Percentiles rank a stretch among this genome's conserved stretches.
Conservation (phyloP, 2,329 filamentous ascomycete species). For the Stenocarpella maydis region DNA sequence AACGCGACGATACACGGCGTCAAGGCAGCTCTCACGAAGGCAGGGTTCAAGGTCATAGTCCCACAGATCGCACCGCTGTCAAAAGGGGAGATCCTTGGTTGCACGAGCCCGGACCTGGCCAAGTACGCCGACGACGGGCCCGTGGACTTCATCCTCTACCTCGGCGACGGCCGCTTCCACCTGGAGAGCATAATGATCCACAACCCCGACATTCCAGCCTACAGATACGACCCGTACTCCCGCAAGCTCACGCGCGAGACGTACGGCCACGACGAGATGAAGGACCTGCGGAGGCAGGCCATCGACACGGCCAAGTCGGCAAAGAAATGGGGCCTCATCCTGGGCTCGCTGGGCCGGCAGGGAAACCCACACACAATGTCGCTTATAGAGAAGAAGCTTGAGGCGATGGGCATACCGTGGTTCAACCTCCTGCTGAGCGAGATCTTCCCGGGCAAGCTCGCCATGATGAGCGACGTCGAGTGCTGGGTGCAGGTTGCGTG, state of each 20-base stretch:
- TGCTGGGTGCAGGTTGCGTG: constrained; percentile 99
- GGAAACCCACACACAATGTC: constrained; percentile 93
- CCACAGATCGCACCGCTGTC: constrained; percentile 93
- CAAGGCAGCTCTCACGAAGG: constrained; percentile 77
- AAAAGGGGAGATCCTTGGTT: constrained; percentile 96
- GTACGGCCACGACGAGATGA: constrained; percentile 93
- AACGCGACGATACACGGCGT: constrained; percentile 95
- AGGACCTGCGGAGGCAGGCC: constrained; percentile 78
- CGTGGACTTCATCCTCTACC: constrained; percentile 84
- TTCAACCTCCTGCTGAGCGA: constrained; percentile 90
- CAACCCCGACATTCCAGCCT: constrained; percentile 89
- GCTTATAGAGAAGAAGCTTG: constrained; percentile 82
- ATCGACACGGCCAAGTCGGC: constrained; percentile 79
- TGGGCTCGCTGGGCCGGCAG: constrained; percentile 91
- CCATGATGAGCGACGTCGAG: constrained; percentile 92
- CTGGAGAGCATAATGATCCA: constrained; percentile 99
- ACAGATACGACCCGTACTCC: constrained; percentile 96
- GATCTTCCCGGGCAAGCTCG: constrained; percentile 95
- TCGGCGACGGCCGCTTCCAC: constrained; percentile 93
- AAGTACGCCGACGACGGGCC: constrained; percentile 40
- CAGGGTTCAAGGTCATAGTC: constrained; percentile 85
- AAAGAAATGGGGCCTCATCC: constrained; percentile 91
- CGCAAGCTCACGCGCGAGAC: constrained; percentile 88
- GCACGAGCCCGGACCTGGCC: constrained; percentile 76
- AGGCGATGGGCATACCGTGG: constrained; percentile 76